Base-by-base conservation (phyloP, 371 early-diverging fungal species). In the Mortierella sp. region DNA sequence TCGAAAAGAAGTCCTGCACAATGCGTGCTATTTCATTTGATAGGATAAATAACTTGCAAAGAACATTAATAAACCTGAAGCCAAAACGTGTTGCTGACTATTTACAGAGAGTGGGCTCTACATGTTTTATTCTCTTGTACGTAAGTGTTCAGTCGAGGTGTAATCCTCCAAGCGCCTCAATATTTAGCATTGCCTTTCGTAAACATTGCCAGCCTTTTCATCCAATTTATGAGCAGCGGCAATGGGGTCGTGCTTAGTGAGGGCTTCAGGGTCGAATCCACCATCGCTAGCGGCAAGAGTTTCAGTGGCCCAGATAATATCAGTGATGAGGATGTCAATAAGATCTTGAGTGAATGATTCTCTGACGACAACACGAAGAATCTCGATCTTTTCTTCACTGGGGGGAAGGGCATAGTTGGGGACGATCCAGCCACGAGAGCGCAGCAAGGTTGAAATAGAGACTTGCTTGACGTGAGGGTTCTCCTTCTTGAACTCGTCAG, bases 341-440 rank as follows among this genome's bases (percentile, higher is more conserved):
- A 77, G 59, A n/a, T 85, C 85, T 64, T 83, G 76, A 8, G 77
- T 72, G 61, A 81, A 61, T 1, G 83, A 75, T 57, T 85, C 85
- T 55, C 81, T 72, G 32, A 85, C 61, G 17, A 85, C 85, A 3
- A 85, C 82, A 12, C 85, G 85, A 64, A 85, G 54, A 22, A 81
- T 68, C n/a, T 83, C 77, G 28, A 74, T 54, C 2, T 26, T 35
- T 42, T 54, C 61, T 19, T 61, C 49, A 35, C 70, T 28, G 19
- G 81, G 77, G 8, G 85, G 85, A 63, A 85, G 75, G 7, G 57
- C n/a, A 56, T 66, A 66, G 63, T 85, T 86, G 65, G 77, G 88
- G 59, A 76, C 81, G 64, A 83, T 86, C 85, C 84, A 89, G 53
- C 80, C 86, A 60, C 60, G 82, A 61, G 65, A 83, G 61, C 70